Conservation (phyloP, 805 yeast genomes). For the fission yeast (Schizosaccharomyces pombe) region DNA sequence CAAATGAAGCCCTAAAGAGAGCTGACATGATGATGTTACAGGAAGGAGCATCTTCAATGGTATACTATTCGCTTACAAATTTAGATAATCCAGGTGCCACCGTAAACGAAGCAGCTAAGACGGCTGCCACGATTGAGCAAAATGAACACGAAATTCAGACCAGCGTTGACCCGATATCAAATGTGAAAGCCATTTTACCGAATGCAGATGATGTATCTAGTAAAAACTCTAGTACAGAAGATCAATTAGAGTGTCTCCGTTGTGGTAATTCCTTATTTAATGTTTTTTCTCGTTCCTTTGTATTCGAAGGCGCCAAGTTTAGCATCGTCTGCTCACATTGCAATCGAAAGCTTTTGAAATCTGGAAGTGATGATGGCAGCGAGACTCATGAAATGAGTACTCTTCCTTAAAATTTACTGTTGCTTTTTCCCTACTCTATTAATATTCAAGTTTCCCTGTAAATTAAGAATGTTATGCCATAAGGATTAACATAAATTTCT, state of each 20-base stretch:
- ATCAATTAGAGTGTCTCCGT: neutral
- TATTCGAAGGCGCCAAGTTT: neutral
- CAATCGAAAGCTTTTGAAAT: too few species aligned
- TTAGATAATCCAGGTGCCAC: neutral
- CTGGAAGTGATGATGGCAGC: too few species aligned
- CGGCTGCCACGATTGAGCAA: neutral
- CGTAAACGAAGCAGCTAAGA: neutral
- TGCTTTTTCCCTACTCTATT: too few species aligned
- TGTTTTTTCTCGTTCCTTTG: neutral
- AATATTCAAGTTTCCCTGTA: too few species aligned
- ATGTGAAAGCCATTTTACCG: neutral
- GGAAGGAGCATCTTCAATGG: constrained; percentile 1
- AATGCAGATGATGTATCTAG: neutral
- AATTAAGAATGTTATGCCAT: too few species aligned
- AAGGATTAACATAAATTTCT: too few species aligned
- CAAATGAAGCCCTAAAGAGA: neutral
- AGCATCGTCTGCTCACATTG: neutral
- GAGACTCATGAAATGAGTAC: too few species aligned
- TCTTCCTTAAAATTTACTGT: too few species aligned
- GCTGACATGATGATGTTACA: constrained; percentile 1
- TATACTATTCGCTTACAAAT: neutral
- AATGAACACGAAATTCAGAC: neutral
- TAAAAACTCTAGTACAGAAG: neutral
- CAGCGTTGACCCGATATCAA: neutral
- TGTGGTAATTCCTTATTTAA: neutral